Base-by-base conservation (phyloP, 805 yeast genomes). In the Teunomyces gatunensis region DNA sequence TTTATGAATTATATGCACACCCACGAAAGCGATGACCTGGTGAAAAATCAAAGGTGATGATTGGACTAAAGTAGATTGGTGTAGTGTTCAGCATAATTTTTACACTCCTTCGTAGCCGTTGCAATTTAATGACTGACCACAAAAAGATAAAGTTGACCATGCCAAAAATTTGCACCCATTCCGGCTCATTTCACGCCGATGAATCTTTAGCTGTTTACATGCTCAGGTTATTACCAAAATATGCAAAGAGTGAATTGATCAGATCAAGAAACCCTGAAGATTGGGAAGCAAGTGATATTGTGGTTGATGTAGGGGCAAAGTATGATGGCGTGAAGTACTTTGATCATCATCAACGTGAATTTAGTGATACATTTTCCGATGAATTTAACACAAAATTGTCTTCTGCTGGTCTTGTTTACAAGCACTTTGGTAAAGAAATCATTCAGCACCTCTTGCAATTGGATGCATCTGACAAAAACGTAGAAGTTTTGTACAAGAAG, bases 321-420 rank as follows among this genome's bases (percentile, higher is more conserved):
- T 94, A 91, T 66, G 96, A 90, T 63, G 87, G 86, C 11, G 74
- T 73, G 36, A 91, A 91, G 69, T 88, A 76, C 65, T 92, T 89
- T 65, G 99, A 94, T 65, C 99, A 94, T 64, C 99, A 94, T 70
- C 99, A 94, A 73, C 81, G 97, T 53, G 98, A 87, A 15, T 94
- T 94, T 61, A 69, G 71, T 27, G 91, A 86, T 56, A 81, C 86
- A 4, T 92, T 94, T 61, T 80, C 80, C 20, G 74, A 64, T 1
- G 68, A 74, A 6, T 86, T 74, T 61, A 65, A 72, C 50, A 94
- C 98, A 44, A 91, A 89, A 66, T 77, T 94, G 54, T 85, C 96
- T 15, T 87, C 96, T 48, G 99, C 99, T 6, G 99, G 99, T 21
- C 77, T 94, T 51, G 83, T 94, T 15, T 94, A 85, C 75, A 92